Base-by-base conservation (phyloP, 805 yeast genomes). In the Vanderwaltozyma polyspora region DNA sequence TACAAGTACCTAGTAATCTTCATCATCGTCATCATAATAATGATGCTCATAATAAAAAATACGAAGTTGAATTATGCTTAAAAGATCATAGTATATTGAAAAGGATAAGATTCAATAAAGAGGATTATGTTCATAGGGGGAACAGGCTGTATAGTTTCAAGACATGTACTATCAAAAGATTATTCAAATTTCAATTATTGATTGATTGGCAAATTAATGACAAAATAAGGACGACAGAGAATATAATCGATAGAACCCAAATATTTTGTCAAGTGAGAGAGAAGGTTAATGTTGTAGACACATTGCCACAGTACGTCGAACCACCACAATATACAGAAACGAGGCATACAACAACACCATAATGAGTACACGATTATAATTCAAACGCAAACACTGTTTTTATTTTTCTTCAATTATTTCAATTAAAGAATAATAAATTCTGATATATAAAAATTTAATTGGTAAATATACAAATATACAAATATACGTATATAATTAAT, bases 111-210 rank as follows among this genome's bases (percentile, higher is more conserved):
- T 55, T 55, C 22, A 55, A 55, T 32, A 55, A 54, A 34, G 56
- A 55, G 29, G 54, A 55, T 32, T 54, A 53, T 33, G 38, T 39
- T 25, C 58, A 55, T 38, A 51, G 56, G 31, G 60, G 60, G 9
- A 55, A 55, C 31, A 39, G 56, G 21, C 33, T 55, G 5, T 55
- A 46, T 35, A 51, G 57, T 36, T 54, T 55, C 27, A 50, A 44
- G 29, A 44, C 51, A 14, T 53, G 60, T 34, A 40, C 54, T 5
- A 52, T 55, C 14, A 41, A 44, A 21, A 36, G 59, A n/a, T 23
- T 37, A 15, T 55, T 49, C 40, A 40, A 45, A 16, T 49, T 55
- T 11, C 58, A 54, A 32, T 34, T 55, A 14, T 19, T 49, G 12
- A 37, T 53, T 11, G 51, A 45, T 37, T 53, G 55, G 57, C 42